A percentile compares a stretch with the other conserved stretches of the same genome.
Evolutionary conservation across 1,284 basidiomycete species (phyloP).

Genomic region (Schizophyllum commune): DNA sequence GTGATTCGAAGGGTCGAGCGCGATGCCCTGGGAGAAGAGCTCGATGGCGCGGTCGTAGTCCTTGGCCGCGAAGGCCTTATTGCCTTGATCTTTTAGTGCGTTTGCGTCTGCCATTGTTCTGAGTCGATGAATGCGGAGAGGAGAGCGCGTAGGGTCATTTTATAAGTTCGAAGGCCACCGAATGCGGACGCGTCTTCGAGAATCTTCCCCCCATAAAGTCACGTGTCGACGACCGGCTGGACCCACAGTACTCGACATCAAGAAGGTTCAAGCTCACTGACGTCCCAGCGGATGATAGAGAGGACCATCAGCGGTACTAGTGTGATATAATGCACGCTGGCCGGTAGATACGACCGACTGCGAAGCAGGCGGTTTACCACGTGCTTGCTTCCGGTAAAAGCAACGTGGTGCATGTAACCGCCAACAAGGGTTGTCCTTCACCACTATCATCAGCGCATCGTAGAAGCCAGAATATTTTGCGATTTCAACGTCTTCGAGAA

Average conservation of each 20-base stretch:
- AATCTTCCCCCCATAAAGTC: background rate
- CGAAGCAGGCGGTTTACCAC: no score
- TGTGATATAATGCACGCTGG: no score
- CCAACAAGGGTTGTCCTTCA: no score
- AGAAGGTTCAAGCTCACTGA: no score
- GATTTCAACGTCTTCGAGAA: no score
- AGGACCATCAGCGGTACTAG: no score
- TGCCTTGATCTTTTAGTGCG: slow-evolving; percentile 86
- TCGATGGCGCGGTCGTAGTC: slow-evolving; percentile 87
- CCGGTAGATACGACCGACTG: no score
- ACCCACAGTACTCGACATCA: background rate
- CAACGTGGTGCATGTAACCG: no score
- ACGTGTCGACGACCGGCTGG: background rate
- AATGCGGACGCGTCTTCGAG: background rate
- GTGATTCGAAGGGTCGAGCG: slow-evolving; percentile 75
- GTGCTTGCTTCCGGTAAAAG: no score
- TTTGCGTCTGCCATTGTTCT: slow-evolving; percentile 29
- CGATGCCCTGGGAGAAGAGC: slow-evolving; percentile 83
- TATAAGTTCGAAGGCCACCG: background rate
- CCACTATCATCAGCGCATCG: no score
- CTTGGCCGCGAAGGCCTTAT: slow-evolving; percentile 93
- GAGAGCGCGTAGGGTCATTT: background rate
- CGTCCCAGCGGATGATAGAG: no score
- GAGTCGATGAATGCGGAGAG: background rate
- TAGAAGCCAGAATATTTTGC: no score